These are phyloP conservation scores for Globisporangium alternatum DNA, from an alignment of 352 stramenopile species.

Conservation along the genomic window DNA sequence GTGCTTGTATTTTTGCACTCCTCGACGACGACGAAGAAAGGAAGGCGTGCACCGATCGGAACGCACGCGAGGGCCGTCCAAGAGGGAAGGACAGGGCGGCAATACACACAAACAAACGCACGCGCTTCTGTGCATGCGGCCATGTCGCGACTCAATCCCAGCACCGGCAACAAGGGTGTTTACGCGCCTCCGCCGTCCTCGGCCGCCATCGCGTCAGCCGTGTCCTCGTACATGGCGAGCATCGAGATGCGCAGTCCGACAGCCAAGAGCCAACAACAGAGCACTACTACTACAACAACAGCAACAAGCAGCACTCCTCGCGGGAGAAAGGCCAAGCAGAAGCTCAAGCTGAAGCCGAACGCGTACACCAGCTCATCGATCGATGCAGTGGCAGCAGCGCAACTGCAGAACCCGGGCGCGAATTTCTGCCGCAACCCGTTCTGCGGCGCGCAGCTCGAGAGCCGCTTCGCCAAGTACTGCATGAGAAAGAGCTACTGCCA, in stretches of 20 bases:
- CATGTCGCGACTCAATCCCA: conserved; percentile 1
- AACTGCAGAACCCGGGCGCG: neutral
- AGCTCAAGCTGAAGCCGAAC: conserved; percentile 2
- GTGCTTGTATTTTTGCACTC: too few species aligned
- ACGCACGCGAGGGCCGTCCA: too few species aligned
- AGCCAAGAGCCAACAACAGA: neutral
- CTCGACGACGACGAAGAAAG: too few species aligned
- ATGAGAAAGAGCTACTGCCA: conserved; percentile 50
- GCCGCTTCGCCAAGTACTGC: conserved; percentile 43
- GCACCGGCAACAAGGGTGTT: neutral
- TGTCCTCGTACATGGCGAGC: conserved; percentile 15
- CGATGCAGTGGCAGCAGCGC: neutral
- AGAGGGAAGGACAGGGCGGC: neutral
- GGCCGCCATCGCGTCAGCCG: conserved; percentile 10
- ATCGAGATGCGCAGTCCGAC: conserved; percentile 10
- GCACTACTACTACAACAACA: neutral
- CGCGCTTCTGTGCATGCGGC: neutral
- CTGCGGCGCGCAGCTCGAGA: conserved; percentile 38
- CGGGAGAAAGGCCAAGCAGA: conserved; percentile 3
- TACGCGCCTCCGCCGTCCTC: conserved; percentile 4
- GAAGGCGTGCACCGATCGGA: too few species aligned
- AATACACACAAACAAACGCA: neutral
- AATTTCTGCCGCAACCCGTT: conserved; percentile 52
- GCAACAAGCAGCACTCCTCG: neutral
- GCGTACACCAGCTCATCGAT: neutral